Percentiles rank a stretch among this genome's conserved stretches.
phyloP scores from a whole-genome alignment of 2,329 filamentous ascomycete genomes.

The Tolypocladium endophyticum region DNA sequence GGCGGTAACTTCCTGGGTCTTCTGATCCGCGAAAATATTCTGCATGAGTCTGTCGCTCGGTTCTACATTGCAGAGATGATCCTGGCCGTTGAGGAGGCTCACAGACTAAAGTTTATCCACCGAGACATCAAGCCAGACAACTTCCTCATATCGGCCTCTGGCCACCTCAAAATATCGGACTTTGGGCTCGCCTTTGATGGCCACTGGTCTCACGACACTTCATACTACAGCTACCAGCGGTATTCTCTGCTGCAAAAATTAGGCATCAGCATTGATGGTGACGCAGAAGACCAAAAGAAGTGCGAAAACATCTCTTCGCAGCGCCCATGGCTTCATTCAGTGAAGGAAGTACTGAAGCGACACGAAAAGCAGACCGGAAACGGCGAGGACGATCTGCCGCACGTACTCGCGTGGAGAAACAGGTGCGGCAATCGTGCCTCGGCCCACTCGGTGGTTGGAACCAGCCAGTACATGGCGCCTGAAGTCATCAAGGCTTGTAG shows the following conservation, averaged over 20 bases:
- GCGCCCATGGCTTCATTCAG: slow-evolving; percentile 18
- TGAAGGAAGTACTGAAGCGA: slow-evolving; percentile 19
- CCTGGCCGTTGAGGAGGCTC: slow-evolving; percentile 84
- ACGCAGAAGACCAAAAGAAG: slow-evolving; percentile 57
- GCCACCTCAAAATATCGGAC: slow-evolving; percentile 91
- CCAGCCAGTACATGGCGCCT: slow-evolving; percentile 96
- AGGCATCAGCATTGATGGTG: slow-evolving; percentile 62
- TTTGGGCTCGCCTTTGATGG: slow-evolving; percentile 94
- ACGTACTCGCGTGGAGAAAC: slow-evolving; percentile 60
- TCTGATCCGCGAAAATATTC: slow-evolving; percentile 71
- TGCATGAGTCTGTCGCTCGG: slow-evolving; percentile 67
- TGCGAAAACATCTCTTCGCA: slow-evolving; percentile 24
- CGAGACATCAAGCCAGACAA: slow-evolving; percentile 97
- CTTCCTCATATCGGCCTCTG: slow-evolving; percentile 78
- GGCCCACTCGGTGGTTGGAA: slow-evolving; percentile 82
- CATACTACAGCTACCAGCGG: slow-evolving; percentile 76
- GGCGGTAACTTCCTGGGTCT: slow-evolving; percentile 88
- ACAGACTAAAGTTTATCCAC: slow-evolving; percentile 83
- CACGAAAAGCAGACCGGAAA: slow-evolving; percentile 19
- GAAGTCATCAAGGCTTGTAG: slow-evolving; percentile 61
- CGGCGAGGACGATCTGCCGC: slow-evolving; percentile 17
- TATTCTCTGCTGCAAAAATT: slow-evolving; percentile 70
- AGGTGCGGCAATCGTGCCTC: slow-evolving; percentile 57
- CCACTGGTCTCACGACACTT: slow-evolving; percentile 84
- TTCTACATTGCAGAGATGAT: slow-evolving; percentile 97